Conservation (phyloP, 164 flowering plant species). For the Platanus orientalis region DNA sequence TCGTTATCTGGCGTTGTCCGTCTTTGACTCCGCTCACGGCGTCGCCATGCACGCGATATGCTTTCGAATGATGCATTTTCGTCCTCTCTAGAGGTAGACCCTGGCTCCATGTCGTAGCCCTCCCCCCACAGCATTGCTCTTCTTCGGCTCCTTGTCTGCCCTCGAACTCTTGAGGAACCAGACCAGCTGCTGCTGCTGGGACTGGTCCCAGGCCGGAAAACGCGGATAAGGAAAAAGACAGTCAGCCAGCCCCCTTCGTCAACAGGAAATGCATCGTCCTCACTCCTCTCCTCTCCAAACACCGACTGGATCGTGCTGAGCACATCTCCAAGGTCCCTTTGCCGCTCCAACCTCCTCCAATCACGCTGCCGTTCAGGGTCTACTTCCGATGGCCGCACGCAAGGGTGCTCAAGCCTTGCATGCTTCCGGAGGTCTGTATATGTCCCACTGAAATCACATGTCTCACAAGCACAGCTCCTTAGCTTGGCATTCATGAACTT, state of each 20-base stretch:
- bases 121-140: conserved; percentile 65
- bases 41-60: conserved; percentile 33
- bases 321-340: conserved; percentile 53
- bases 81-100: conserved; percentile 40
- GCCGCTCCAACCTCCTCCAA: conserved; percentile 65
- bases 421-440: conserved; percentile 21
- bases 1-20: conserved; percentile 42
- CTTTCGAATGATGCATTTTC: conserved; percentile 43
- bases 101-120: conserved; percentile 45
- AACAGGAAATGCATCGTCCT: conserved; percentile 8
- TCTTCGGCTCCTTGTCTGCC: conserved; percentile 43
- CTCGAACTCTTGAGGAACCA: conserved; percentile 51
- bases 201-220: conserved; percentile 36
- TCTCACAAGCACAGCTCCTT: neutral
- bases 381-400: conserved; percentile 46
- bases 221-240: conserved; percentile 54
- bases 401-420: conserved; percentile 56
- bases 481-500: conserved; percentile 36
- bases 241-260: conserved; percentile 36
- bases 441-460: neutral
- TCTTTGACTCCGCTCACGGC: conserved; percentile 27
- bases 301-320: conserved; percentile 60
- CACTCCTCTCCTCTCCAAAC: conserved; percentile 39
- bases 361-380: conserved; percentile 55
- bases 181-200: conserved; percentile 54